Base-by-base conservation (phyloP, 2,329 filamentous ascomycete genomes). In the Apiospora phragmitis region DNA sequence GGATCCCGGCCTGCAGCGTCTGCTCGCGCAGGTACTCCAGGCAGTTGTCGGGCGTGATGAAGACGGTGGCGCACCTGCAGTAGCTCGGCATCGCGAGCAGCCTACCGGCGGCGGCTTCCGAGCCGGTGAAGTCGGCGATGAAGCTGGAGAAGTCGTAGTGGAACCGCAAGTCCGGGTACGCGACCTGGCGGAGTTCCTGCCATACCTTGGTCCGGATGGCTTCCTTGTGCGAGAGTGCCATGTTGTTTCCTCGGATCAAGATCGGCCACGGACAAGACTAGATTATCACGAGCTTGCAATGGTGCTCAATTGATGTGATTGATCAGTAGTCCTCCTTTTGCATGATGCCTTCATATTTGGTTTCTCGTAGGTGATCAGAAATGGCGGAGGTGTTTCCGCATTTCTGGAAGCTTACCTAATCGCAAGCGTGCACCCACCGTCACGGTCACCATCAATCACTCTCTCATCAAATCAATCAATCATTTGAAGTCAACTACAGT, bases 21-120 rank as follows among this genome's bases (percentile, higher is more conserved):
- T 74, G 74, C 32, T 74, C 73, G 18, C 83, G 79, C 35, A 85
- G 75, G 11, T 78, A 73, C 73, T 84, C 82, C n/a, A 85, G 77
- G 73, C 82, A 83, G 71, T 84, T 84, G 72, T 85, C 83, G 2
- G 82, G 80, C 6, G 82, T 81, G 29, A 83, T 79, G 71, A 85
- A 83, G 65, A 85, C 72, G 5, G 76, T 76, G 14, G 70, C 51
- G 4, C 79, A 78, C 11, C 72, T 68, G 24, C 73, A 66, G 72
- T 84, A 84, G 69, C 75, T 77, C 4, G 77, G 75, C 21, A 83
- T 73, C 4, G 76, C 70, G 1, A 75, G 69, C 2, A 85, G 73
- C 45, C 75, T 77, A 8, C 77, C 72, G 21, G 77, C 76, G 1
- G 83, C 83, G 0, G 73, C 71, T 2, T 76, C 69, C 0, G 83